Percentiles rank a stretch among this genome's conserved stretches.
phyloP scores from a whole-genome alignment of 129 eudicot species.

The Artemisia tridentata region DNA sequence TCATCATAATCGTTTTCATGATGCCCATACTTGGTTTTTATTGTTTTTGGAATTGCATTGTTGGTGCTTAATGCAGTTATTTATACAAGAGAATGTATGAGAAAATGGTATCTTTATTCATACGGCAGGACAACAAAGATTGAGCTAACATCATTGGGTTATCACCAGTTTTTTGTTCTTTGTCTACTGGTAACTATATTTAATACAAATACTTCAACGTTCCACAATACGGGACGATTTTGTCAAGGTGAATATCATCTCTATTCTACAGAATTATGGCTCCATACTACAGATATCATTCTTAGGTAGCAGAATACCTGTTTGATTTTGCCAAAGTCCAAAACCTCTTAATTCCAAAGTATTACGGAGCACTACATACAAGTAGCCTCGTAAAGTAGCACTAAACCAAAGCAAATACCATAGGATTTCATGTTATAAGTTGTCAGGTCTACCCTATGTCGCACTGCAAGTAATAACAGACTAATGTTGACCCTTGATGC shows the following conservation, averaged over 20 bases:
- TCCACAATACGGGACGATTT: background rate
- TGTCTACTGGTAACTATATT: too few species aligned
- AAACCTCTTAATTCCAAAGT: background rate
- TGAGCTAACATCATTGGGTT: background rate
- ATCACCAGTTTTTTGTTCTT: conserved; percentile 7
- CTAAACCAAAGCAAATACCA: background rate
- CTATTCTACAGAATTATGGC: background rate
- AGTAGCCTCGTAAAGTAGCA: background rate
- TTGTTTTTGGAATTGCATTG: background rate
- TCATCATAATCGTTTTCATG: conserved; percentile 16
- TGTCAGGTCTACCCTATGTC: background rate
- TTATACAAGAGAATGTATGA: conserved; percentile 18
- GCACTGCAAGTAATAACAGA: background rate
- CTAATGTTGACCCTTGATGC: background rate
- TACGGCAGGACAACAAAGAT: conserved; percentile 25
- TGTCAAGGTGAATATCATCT: background rate
- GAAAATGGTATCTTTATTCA: conserved; percentile 18
- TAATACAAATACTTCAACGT: background rate
- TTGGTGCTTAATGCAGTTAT: conserved; percentile 2
- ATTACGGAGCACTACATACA: background rate
- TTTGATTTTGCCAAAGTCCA: background rate
- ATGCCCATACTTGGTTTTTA: conserved; percentile 19
- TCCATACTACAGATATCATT: background rate
- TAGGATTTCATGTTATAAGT: background rate
- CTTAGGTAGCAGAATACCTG: background rate